Percentiles rank a stretch among this genome's conserved stretches.
phyloP scores from a whole-genome alignment of 257 asterid species.

The Cynanchum wilfordii region DNA sequence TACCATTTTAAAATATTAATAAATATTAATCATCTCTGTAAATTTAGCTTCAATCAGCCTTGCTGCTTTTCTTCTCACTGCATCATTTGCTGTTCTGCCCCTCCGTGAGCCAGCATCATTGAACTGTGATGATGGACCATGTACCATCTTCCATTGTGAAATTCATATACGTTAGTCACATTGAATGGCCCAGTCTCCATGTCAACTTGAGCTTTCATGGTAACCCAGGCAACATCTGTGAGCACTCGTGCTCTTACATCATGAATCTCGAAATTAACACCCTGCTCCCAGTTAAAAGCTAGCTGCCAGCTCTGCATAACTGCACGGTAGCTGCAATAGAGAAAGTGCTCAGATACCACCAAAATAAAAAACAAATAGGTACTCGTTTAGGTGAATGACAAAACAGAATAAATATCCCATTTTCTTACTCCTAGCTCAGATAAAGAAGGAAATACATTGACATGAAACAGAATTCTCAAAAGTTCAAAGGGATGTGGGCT shows the following conservation, averaged over 20 bases:
- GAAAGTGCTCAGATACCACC: neutral
- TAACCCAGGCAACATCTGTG: constrained; percentile 80
- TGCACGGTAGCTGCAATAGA: constrained; percentile 48
- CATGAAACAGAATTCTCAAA: neutral
- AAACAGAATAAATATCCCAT: neutral
- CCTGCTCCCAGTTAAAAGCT: constrained; percentile 73
- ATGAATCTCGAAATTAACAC: constrained; percentile 56
- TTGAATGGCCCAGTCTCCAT: constrained; percentile 43
- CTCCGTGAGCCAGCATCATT: constrained; percentile 47
- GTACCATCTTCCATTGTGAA: constrained; percentile 82
- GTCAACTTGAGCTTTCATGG: constrained; percentile 75
- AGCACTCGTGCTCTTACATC: constrained; percentile 76
- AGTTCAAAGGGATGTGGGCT: neutral
- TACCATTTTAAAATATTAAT: constrained; percentile 33
- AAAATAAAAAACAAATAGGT: neutral
- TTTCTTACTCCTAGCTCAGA: neutral
- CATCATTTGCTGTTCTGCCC: constrained; percentile 43
- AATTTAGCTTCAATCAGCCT: constrained; percentile 2
- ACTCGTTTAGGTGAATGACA: neutral
- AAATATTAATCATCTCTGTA: constrained; percentile 27
- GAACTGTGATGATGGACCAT: constrained; percentile 97
- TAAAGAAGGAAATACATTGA: neutral
- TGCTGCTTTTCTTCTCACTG: constrained; percentile 32
- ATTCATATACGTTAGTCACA: constrained; percentile 66
- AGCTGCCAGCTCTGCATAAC: constrained; percentile 93